Conservation (phyloP, 2,329 filamentous ascomycete genomes). For the Curvularia sp. region DNA sequence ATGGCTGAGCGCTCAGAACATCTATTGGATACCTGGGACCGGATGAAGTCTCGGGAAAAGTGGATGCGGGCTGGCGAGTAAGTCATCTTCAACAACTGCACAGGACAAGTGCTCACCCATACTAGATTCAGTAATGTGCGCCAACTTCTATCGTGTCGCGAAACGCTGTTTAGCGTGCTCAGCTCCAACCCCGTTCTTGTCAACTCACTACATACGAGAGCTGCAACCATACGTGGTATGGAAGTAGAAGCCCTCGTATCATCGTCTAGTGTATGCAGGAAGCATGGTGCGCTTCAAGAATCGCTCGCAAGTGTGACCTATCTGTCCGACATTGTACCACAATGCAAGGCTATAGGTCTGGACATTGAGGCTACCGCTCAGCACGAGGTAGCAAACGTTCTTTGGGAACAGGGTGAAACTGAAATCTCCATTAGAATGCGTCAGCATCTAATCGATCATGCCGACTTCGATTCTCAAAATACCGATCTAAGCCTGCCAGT, state of each 20-base stretch:
- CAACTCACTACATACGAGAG: conserved; percentile 66
- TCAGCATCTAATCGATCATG: conserved; percentile 64
- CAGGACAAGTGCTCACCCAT: conserved; percentile 45
- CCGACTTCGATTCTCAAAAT: conserved; percentile 42
- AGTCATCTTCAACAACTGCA: conserved; percentile 14
- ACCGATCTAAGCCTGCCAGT: conserved; percentile 60
- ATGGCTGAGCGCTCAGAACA: conserved; percentile 66
- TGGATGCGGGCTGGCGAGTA: conserved; percentile 88
- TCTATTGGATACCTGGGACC: conserved; percentile 66
- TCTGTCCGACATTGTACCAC: conserved; percentile 76
- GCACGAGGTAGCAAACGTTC: conserved; percentile 83
- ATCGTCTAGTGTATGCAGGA: conserved; percentile 77
- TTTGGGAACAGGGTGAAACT: conserved; percentile 95
- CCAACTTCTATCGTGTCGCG: conserved; percentile 80
- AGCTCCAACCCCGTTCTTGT: conserved; percentile 73
- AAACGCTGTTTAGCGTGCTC: conserved; percentile 81
- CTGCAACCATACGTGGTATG: conserved; percentile 69
- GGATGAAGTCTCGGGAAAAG: conserved; percentile 69
- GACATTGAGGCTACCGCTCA: conserved; percentile 78
- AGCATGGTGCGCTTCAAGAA: conserved; percentile 83
- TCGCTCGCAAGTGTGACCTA: conserved; percentile 85
- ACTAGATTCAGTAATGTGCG: conserved; percentile 77
- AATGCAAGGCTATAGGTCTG: conserved; percentile 74
- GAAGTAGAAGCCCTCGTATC: conserved; percentile 80
- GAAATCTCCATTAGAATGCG: conserved; percentile 88